Percentiles rank a stretch among this genome's conserved stretches.
phyloP scores from a whole-genome alignment of 2,329 filamentous ascomycete species.

The Beauveria pseudobassiana region DNA sequence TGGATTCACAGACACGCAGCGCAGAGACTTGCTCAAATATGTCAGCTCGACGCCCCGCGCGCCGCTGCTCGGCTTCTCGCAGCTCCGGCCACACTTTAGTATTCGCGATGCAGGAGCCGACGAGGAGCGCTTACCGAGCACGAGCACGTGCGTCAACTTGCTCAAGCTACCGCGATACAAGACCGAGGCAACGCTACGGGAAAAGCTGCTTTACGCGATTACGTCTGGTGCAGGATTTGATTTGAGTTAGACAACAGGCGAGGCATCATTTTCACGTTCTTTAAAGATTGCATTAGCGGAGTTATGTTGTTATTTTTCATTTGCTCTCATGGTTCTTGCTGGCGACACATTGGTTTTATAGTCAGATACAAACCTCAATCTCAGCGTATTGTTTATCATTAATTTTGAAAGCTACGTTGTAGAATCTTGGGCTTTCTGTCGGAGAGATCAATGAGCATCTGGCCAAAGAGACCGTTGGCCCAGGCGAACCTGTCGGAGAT shows the following conservation, averaged over 20 bases:
- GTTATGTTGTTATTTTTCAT: not conserved
- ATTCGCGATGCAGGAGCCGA: slow-evolving; percentile 65
- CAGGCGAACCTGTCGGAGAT: slow-evolving; percentile 64
- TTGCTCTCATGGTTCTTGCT: not conserved
- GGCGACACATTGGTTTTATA: not conserved
- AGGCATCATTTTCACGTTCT: not conserved
- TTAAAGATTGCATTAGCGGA: not conserved
- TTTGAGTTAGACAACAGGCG: slow-evolving; percentile 46
- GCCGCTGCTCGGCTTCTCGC: slow-evolving; percentile 80
- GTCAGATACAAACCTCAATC: not conserved
- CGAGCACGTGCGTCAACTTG: slow-evolving; percentile 93
- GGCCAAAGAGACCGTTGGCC: slow-evolving; percentile 83
- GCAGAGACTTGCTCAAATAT: slow-evolving; percentile 85
- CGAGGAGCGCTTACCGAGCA: slow-evolving; percentile 74
- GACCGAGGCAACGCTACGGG: slow-evolving; percentile 55
- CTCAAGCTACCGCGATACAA: slow-evolving; percentile 84
- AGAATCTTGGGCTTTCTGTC: slow-evolving; percentile 63
- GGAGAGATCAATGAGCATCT: slow-evolving; percentile 70
- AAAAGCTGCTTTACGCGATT: slow-evolving; percentile 84
- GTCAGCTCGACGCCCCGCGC: slow-evolving; percentile 90
- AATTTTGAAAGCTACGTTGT: slow-evolving; percentile 38
- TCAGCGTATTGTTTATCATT: not conserved
- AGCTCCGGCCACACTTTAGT: slow-evolving; percentile 78
- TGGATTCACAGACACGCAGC: slow-evolving; percentile 64
- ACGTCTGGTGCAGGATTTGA: slow-evolving; percentile 91